These are phyloP conservation scores for Tilletia setariae DNA, from an alignment of 1,284 basidiomycete genomes.

Conservation along the genomic window DNA sequence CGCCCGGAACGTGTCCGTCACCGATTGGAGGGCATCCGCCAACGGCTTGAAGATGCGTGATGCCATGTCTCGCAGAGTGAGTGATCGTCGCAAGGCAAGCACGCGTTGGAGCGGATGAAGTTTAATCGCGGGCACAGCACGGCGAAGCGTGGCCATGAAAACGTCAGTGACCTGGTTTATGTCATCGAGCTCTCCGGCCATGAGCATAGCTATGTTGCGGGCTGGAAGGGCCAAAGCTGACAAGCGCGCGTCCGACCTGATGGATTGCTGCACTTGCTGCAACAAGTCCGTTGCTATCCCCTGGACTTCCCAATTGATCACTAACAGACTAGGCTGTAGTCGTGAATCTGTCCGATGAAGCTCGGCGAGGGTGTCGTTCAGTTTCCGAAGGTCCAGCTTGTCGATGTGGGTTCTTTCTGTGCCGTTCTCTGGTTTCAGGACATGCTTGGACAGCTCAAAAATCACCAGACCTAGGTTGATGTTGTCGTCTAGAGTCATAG, in stretches of 20 bases:
- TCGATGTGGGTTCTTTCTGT: neutral
- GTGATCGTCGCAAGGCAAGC: slow-evolving; percentile 2
- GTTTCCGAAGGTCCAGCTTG: neutral
- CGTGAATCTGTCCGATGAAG: neutral
- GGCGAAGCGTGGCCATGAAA: neutral
- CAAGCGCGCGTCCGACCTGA: neutral
- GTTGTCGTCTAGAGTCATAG: neutral
- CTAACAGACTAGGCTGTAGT: neutral
- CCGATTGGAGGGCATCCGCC: neutral
- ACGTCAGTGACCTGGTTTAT: neutral
- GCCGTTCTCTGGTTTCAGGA: neutral
- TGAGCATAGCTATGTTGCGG: neutral
- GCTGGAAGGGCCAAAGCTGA: too few species aligned
- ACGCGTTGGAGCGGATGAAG: neutral
- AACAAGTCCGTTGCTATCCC: neutral
- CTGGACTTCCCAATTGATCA: slow-evolving; percentile 11
- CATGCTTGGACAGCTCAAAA: slow-evolving; percentile 13
- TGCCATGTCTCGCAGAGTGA: slow-evolving; percentile 3
- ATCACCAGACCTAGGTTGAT: neutral
- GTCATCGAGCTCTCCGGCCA: slow-evolving; percentile 5
- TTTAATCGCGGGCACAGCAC: neutral
- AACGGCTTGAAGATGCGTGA: slow-evolving; percentile 11
- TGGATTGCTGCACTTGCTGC: neutral
- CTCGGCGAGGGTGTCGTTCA: neutral
- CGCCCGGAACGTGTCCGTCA: neutral